phyloP scores from a whole-genome alignment of 2,329 filamentous ascomycete genomes.

The Verticillium albo-atrum region DNA sequence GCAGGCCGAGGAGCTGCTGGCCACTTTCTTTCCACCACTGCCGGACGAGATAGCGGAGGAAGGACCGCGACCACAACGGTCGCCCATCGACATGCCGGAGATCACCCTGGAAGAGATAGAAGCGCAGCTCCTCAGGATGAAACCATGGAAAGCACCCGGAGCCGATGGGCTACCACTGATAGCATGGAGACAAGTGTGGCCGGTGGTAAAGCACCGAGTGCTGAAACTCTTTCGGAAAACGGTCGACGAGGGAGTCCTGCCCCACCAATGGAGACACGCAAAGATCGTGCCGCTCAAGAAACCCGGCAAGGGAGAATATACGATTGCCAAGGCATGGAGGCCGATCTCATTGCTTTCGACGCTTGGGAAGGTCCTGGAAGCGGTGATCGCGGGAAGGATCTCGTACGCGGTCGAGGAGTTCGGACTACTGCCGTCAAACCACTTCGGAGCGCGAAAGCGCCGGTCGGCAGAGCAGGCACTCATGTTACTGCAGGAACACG shows the following conservation, averaged over 20 bases:
- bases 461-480: slow-evolving; percentile 2
- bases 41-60: slow-evolving; percentile 15
- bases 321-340: slow-evolving; percentile 17
- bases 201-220: slow-evolving; percentile 8
- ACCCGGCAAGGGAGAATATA: slow-evolving; percentile 18
- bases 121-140: slow-evolving; percentile 11
- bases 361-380: slow-evolving; percentile 16
- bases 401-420: not conserved
- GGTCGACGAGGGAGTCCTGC: not conserved
- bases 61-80: slow-evolving; percentile 10
- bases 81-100: slow-evolving; percentile 3
- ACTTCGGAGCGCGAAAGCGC: slow-evolving; percentile 3
- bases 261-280: slow-evolving; percentile 1
- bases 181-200: slow-evolving; percentile 14
- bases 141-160: too few relatives aligned
- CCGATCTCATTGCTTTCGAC: slow-evolving; percentile 20
- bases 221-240: slow-evolving; percentile 11
- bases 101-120: slow-evolving; percentile 16
- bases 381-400: not conserved
- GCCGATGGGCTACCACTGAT: slow-evolving; percentile 12
- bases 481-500: not conserved
- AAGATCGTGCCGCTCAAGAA: slow-evolving; percentile 24
- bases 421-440: not conserved
- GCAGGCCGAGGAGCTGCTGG: slow-evolving; percentile 14
- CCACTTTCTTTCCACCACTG: slow-evolving; percentile 15